Evolutionary conservation across 306 rosid species (phyloP), one percentile per base, ranked within the genome.

Genomic region (Crotalaria pallida): DNA sequence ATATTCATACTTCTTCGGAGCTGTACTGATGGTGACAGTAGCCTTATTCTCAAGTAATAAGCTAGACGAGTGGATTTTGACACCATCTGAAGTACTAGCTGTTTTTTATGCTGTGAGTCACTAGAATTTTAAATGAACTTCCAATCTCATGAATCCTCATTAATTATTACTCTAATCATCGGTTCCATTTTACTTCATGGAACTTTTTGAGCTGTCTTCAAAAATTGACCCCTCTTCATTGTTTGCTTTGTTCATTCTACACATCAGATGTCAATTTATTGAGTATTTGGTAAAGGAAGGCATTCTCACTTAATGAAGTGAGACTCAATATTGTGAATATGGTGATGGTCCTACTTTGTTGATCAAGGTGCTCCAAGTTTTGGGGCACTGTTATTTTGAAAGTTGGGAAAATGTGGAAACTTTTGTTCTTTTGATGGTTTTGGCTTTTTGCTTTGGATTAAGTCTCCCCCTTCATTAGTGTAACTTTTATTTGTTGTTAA

Each of bases 61-160:
- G 44, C 78, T 95, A 60, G 87, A 85, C 11, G 79, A 78, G 58
- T 94, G 98, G 98, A 88, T 66, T 48, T 81, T 94, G 85, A 88
- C 88, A 6, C 15, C 19, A 19, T 88, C 97, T 2, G 96, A 90
- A 85, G 31, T 84, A 58, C 49, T 94, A 29, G 96, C 97, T 13
- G 97, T 88, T 71, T 62, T 88, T 49, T 94, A 94, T 70, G 97
- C 89, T 67, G 98, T 90, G 81, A 84, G 92, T 81, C 38, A 7
- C 83, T 69, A 10, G 23, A 27, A 40, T 69, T 55, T 74, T 53
- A 61, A 79, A 33, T 64, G 17, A 59, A 41, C 44, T 33, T 50
- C 19, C 60, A 19, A 45, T 65, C 52, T 59, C 47, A 50, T 31
- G 52, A 66, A 2, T 47, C 15, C 44, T 66, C 17, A 4, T 67